These are phyloP conservation scores for Barbarea vulgaris DNA, from an alignment of 345 rosid species.

Conservation along the genomic window DNA sequence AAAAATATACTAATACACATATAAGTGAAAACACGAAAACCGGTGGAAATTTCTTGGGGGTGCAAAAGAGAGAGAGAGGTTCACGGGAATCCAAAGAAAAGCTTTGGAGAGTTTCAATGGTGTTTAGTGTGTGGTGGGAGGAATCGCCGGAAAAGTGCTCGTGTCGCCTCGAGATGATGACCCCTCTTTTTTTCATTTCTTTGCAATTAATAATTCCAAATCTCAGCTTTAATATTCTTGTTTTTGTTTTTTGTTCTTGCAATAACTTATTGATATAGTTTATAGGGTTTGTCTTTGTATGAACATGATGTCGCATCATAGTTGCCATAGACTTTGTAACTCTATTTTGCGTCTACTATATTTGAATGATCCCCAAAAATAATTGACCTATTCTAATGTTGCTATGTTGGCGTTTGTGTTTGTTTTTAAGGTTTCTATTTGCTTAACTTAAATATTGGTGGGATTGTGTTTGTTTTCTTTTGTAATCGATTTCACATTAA, in stretches of 20 bases:
- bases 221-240: constrained; percentile 3
- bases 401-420: constrained; percentile 12
- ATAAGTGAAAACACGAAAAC: constrained; percentile 34
- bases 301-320: constrained; percentile 36
- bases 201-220: constrained; percentile 4
- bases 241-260: constrained; percentile 16
- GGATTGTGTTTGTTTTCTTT: neutral
- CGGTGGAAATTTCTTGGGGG: constrained; percentile 37
- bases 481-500: neutral
- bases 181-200: neutral
- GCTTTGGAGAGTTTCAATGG: constrained; percentile 57
- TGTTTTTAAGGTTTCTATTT: constrained; percentile 8
- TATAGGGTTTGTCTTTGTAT: constrained; percentile 34
- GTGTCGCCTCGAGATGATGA: constrained; percentile 85
- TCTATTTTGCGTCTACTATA: constrained; percentile 2
- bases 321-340: constrained; percentile 18
- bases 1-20: neutral
- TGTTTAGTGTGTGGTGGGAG: constrained; percentile 63
- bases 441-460: neutral
- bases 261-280: constrained; percentile 8
- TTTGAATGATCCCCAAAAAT: constrained; percentile 36
- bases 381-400: constrained; percentile 10
- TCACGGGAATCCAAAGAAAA: constrained; percentile 61
- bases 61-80: constrained; percentile 13
- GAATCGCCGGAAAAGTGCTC: constrained; percentile 97